A percentile compares a stretch with the other conserved stretches of the same genome.
phyloP scores from a whole-genome alignment of 176 grass and related monocot species.

The Aegilops longissima region DNA sequence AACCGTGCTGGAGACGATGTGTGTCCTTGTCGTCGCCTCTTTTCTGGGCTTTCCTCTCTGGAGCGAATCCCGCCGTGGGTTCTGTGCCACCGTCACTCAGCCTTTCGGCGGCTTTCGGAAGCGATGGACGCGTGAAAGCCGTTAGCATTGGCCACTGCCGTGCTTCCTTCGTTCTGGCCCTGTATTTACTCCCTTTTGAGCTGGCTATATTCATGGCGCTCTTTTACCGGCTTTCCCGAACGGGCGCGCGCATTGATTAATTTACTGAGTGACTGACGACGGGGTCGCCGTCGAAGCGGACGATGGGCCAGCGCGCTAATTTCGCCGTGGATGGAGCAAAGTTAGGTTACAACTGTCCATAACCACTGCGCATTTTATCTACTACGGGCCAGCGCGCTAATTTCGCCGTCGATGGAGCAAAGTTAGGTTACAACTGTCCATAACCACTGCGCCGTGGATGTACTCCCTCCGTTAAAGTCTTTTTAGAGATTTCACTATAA shows the following conservation, averaged over 20 bases:
- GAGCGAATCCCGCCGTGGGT: neutral
- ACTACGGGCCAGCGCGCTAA: too few species aligned
- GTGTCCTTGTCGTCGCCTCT: neutral
- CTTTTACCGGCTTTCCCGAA: neutral
- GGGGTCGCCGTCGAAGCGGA: too few species aligned
- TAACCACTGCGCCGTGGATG: too few species aligned
- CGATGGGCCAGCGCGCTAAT: too few species aligned
- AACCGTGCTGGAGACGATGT: too few species aligned
- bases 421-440: too few species aligned
- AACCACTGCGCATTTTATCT: too few species aligned
- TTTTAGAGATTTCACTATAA: too few species aligned
- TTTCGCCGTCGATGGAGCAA: too few species aligned
- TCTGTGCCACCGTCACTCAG: neutral
- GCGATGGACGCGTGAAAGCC: neutral
- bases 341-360: too few species aligned
- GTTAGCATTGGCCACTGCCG: neutral
- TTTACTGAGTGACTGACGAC: neutral
- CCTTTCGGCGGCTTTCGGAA: neutral
- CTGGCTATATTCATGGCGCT: neutral
- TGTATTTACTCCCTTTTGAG: neutral
- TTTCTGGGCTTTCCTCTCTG: neutral
- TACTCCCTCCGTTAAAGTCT: too few species aligned
- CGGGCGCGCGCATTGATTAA: neutral
- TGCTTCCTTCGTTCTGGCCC: neutral
- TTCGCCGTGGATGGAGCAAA: too few species aligned